Base-by-base conservation (phyloP, 371 early-diverging fungal genomes). In the Rhizomucor miehei region DNA sequence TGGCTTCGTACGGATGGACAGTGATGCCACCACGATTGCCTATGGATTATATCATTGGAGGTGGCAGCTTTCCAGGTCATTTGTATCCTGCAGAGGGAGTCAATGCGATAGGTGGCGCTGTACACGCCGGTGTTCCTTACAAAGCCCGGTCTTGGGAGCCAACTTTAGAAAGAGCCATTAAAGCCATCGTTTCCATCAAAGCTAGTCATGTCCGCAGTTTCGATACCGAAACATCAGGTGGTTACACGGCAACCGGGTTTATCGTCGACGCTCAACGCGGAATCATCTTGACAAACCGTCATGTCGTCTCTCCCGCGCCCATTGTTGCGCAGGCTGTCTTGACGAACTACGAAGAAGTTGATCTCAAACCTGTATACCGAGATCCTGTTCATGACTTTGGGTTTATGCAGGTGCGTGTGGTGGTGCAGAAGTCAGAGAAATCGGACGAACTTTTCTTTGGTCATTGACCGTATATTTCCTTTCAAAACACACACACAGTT, bases 321-420 rank as follows among this genome's bases (percentile, higher is more conserved):
- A 86, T 91, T 51, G 85, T 90, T 20, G 92, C 90, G 0, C 87
- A 83, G 60, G 87, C 90, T 1, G 73, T 93, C 19, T 85, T 88
- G 47, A 85, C 88, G 63, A 87, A 95, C 69, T 89, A 93, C 67
- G 95, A 94, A 66, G 92, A 92, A 57, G 89, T 92, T 6, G 87
- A 88, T 51, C 85, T 91, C 44, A 71, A 75, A 46, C 86, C 91
- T 2, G 76, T 92, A 19, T 94, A 92, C 59, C 77, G 81, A 35
- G 88, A 89, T 60, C 92, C 90, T 34, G 73, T 94, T 14, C 95
- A 95, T 62, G 95, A 95, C 66, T 95, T 94, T 82, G 94, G 92
- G 1, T 86, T 94, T 57, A 82, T 94, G 67, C 77, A 84, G 59
- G 66, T 55, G 50, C 44, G 29, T 53, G 5, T n/a, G n/a, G n/a